These are phyloP conservation scores for Pseudocercospora vitis DNA, from an alignment of 2,329 filamentous ascomycete genomes.

Conservation along the genomic window DNA sequence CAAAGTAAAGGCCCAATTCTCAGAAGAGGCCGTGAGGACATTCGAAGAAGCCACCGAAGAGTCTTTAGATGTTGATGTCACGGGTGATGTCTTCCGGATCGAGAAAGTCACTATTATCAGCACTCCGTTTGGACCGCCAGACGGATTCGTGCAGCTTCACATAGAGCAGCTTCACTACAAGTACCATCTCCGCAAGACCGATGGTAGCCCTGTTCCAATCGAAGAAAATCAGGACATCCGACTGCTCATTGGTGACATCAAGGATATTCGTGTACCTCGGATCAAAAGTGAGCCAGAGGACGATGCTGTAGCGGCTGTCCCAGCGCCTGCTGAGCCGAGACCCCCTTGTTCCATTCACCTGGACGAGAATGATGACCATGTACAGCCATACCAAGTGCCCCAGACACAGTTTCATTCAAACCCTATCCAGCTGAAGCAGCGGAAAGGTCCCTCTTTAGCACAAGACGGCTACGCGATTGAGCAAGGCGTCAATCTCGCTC, in stretches of 20 bases:
- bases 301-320: background rate
- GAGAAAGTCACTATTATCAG: slow-evolving; percentile 29
- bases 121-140: slow-evolving; percentile 30
- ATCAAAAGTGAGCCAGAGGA: slow-evolving; percentile 10
- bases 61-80: slow-evolving; percentile 24
- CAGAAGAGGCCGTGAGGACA: slow-evolving; percentile 22
- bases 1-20: slow-evolving; percentile 30
- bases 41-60: slow-evolving; percentile 31
- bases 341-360: too few species aligned
- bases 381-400: background rate
- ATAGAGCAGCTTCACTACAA: slow-evolving; percentile 33
- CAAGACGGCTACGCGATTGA: slow-evolving; percentile 31
- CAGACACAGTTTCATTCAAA: background rate
- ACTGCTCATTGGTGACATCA: slow-evolving; percentile 27
- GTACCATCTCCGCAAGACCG: slow-evolving; percentile 28
- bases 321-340: too few species aligned
- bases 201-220: slow-evolving; percentile 25
- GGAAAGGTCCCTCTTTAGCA: slow-evolving; percentile 22
- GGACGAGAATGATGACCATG: background rate
- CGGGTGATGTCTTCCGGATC: slow-evolving; percentile 32
- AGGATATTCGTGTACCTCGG: slow-evolving; percentile 20
- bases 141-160: slow-evolving; percentile 30
- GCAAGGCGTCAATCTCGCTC: slow-evolving; percentile 31
- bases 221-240: slow-evolving; percentile 22
- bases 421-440: background rate